Evolutionary conservation across 1,284 basidiomycete species (phyloP).

Genomic region (Afroboletus lepidellus): DNA sequence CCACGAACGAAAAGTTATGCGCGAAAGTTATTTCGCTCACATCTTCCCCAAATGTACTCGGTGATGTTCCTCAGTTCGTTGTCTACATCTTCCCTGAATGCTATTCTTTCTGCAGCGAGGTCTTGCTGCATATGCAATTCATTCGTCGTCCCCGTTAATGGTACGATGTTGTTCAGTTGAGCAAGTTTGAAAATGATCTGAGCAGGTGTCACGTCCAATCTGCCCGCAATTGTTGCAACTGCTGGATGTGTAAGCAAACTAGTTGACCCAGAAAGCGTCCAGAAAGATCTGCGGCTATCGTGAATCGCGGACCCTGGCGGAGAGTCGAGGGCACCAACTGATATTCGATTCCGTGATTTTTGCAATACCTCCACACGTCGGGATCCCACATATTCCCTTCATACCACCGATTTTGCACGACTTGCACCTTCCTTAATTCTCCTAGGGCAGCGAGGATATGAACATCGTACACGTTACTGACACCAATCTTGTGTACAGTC

Average conservation of each 20-base stretch:
- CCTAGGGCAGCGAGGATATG: constrained; percentile 51
- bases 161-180: constrained; percentile 56
- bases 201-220: constrained; percentile 53
- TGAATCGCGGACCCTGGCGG: constrained; percentile 4
- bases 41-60: constrained; percentile 33
- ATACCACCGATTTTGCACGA: constrained; percentile 83
- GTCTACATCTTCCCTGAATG: constrained; percentile 40
- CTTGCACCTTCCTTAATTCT: constrained; percentile 54
- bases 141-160: constrained; percentile 64
- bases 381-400: constrained; percentile 77
- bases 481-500: constrained; percentile 61
- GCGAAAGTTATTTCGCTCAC: background rate
- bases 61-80: constrained; percentile 41
- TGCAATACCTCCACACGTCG: constrained; percentile 56
- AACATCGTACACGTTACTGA: constrained; percentile 77
- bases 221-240: constrained; percentile 45
- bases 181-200: constrained; percentile 69
- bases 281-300: constrained; percentile 64
- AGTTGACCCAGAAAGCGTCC: constrained; percentile 81
- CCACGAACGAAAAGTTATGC: background rate
- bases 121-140: constrained; percentile 65
- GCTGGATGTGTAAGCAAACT: constrained; percentile 51
- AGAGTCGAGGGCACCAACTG: constrained; percentile 49
- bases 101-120: constrained; percentile 46
- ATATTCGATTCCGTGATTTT: constrained; percentile 60